A percentile compares a stretch with the other conserved stretches of the same genome.
Evolutionary conservation across 768 basidiomycete species (phyloP).

Genomic region (Trametes cingulata): DNA sequence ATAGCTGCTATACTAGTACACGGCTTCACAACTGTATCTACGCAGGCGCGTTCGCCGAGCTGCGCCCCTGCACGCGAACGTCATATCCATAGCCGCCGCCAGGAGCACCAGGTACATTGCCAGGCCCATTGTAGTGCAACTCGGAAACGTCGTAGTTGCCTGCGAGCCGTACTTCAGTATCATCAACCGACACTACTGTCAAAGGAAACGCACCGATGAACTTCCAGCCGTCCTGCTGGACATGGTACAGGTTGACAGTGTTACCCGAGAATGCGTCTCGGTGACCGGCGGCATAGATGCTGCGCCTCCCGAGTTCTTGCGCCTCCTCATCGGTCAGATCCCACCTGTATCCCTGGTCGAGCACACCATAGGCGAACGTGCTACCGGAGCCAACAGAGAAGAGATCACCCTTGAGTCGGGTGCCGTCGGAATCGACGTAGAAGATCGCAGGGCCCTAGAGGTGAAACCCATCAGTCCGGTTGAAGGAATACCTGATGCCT

Average conservation of each 20-base stretch:
- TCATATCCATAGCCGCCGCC: constrained; percentile 82
- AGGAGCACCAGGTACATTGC: constrained; percentile 60
- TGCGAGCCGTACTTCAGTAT: constrained; percentile 32
- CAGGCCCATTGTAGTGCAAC: constrained; percentile 89
- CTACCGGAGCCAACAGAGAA: constrained; percentile 99
- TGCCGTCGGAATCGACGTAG: constrained; percentile 98
- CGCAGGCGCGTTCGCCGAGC: constrained; percentile 51
- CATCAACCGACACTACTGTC: background rate
- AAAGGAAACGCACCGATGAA: constrained; percentile 76
- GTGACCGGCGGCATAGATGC: constrained; percentile 96
- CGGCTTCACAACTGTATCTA: constrained; percentile 21
- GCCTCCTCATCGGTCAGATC: constrained; percentile 92
- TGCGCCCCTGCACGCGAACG: constrained; percentile 59
- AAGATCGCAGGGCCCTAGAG: constrained; percentile 85
- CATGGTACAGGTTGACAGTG: constrained; percentile 93
- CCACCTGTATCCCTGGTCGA: constrained; percentile 95
- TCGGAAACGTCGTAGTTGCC: constrained; percentile 91
- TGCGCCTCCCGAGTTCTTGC: constrained; percentile 88
- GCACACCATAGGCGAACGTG: constrained; percentile 98
- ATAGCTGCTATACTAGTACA: constrained; percentile 21
- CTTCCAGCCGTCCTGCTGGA: constrained; percentile 93
- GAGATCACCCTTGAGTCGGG: constrained; percentile 92
- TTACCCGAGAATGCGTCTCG: constrained; percentile 97
- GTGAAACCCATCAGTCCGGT: background rate
- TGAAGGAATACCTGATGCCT: background rate